A percentile compares a stretch with the other conserved stretches of the same genome.
Evolutionary conservation across 192 early-diverging fungal genomes (phyloP).

Genomic region (Polychytrium aggregatum): DNA sequence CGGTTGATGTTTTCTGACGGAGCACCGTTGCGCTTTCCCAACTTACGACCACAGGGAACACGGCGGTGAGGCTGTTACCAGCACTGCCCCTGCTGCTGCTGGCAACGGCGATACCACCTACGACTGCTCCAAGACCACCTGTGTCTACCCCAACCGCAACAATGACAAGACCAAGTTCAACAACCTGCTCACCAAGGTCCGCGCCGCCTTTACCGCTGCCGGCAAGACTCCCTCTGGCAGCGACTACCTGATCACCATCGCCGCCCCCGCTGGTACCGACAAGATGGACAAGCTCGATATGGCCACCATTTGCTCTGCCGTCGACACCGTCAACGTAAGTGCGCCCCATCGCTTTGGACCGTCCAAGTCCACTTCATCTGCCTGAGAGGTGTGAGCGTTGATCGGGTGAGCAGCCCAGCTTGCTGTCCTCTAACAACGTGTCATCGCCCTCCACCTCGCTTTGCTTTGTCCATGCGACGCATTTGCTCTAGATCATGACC

Average conservation of each 20-base stretch:
- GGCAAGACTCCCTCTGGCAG: constrained; percentile 2
- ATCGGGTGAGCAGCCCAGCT: too few relatives aligned
- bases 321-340: constrained; percentile 18
- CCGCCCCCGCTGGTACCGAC: constrained; percentile 18
- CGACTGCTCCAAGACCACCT: constrained; percentile 11
- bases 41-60: too few relatives aligned
- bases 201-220: background rate
- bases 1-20: too few relatives aligned
- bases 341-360: too few relatives aligned
- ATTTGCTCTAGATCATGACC: too few relatives aligned
- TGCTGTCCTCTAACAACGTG: too few relatives aligned
- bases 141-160: constrained; percentile 10
- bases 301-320: constrained; percentile 4
- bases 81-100: constrained; percentile 4
- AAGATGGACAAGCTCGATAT: constrained; percentile 20
- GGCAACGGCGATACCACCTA: constrained; percentile 10
- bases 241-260: constrained; percentile 15
- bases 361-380: too few relatives aligned
- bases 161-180: constrained; percentile 10
- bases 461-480: too few relatives aligned
- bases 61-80: constrained; percentile 13
- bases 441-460: too few relatives aligned
- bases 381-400: too few relatives aligned
- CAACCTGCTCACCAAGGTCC: background rate
- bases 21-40: too few relatives aligned